Evolutionary conservation across 768 basidiomycete species (phyloP), one percentile per base, ranked within the genome.

Genomic region (Suillus variegatus): DNA sequence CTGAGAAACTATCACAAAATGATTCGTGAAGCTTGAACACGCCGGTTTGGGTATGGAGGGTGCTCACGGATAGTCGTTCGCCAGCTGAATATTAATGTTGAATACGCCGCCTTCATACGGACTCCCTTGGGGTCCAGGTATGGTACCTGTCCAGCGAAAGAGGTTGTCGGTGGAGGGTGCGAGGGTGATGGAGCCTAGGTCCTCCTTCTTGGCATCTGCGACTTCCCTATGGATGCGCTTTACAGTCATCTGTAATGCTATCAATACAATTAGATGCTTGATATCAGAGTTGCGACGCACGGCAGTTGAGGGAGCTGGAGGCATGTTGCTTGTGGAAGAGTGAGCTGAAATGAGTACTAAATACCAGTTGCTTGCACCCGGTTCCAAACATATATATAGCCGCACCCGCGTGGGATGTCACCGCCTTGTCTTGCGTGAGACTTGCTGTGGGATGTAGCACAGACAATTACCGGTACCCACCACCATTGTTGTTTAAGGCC

Each of bases 191-290:
- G 78, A 70, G 7, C 93, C 93, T 43, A 93, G 79, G 75, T 95
- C 93, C 74, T 94, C 93, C 75, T 92, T 92, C 84, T 87, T 83
- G 41, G 90, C 78, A 77, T 94, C 92, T 7, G 86, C 84, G 41
- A 94, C 87, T 77, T 95, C 93, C 65, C 91, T 88, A 68, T 91
- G 86, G 47, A 95, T 94, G 52, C 93, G 89, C 79, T 93, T 94
- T 69, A 92, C 76, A 7, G 93, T 91, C 71, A 85, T 87, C 85
- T 85, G 54, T 7, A 16, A 40, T 14, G 46, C 32, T 10, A n/a
- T 57, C 35, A 63, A 32, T 57, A 40, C 20, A 28, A 41, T 28
- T 6, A 25, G 9, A 28, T 5, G 43, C 1, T 36, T 25, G 13
- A 25, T 18, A 14, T 9, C 44, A 7, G 18, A 4, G 0, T 3